phyloP scores from a whole-genome alignment of 1,139 yeast species.

The Sporopachydermia cereana region DNA sequence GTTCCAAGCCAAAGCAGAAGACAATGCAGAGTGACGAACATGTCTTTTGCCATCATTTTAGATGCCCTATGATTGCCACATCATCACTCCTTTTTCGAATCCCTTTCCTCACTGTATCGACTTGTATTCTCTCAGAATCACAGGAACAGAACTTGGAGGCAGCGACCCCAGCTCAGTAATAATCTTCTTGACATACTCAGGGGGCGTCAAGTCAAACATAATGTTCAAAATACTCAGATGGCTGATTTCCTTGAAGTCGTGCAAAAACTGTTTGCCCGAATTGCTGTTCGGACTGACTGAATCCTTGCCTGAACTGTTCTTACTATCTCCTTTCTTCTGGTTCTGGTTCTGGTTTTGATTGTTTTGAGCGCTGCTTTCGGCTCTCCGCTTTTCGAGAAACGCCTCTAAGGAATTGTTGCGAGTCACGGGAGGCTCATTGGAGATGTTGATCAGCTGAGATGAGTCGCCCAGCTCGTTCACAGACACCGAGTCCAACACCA shows the following conservation, averaged over 20 bases:
- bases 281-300: too few relatives aligned
- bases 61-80: too few relatives aligned
- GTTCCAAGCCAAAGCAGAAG: too few relatives aligned
- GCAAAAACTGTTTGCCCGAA: slow-evolving; percentile 31
- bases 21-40: too few relatives aligned
- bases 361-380: slow-evolving; percentile 12
- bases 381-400: slow-evolving; percentile 32
- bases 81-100: too few relatives aligned
- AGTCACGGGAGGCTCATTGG: slow-evolving; percentile 45
- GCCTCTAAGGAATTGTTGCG: slow-evolving; percentile 57
- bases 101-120: slow-evolving; percentile 20
- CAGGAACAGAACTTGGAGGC: slow-evolving; percentile 97
- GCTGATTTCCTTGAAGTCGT: slow-evolving; percentile 53
- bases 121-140: slow-evolving; percentile 85
- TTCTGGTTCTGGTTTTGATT: slow-evolving; percentile 16
- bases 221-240: slow-evolving; percentile 69
- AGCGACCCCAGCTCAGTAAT: slow-evolving; percentile 93
- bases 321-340: slow-evolving; percentile 14
- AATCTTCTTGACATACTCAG: slow-evolving; percentile 85
- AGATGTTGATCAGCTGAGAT: slow-evolving; percentile 50
- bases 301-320: slow-evolving; percentile 17
- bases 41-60: too few relatives aligned
- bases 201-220: slow-evolving; percentile 91
- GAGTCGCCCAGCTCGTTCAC: slow-evolving; percentile 86
- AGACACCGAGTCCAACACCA: slow-evolving; percentile 90